Evolutionary conservation across 2,329 filamentous ascomycete genomes (phyloP).

Genomic region (Aspergillus neoniger): DNA sequence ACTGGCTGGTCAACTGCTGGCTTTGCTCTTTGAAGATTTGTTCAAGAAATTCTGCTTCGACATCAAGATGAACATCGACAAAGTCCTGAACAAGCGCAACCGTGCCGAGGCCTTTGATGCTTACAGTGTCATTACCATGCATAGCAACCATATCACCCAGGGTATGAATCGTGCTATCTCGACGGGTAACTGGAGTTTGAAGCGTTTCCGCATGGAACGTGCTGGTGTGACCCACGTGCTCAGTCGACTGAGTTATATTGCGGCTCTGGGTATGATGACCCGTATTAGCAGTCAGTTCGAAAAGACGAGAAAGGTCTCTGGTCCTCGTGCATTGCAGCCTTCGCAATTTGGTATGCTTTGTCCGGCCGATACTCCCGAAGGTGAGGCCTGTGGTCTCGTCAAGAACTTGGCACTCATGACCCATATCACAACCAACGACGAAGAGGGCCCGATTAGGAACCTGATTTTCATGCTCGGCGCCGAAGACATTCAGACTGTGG

Average conservation of each 20-base stretch:
- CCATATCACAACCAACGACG: constrained; percentile 95
- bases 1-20: constrained; percentile 88
- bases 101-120: constrained; percentile 87
- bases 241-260: constrained; percentile 93
- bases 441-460: constrained; percentile 84
- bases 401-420: constrained; percentile 99
- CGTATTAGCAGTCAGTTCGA: constrained; percentile 98
- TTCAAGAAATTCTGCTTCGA: constrained; percentile 94
- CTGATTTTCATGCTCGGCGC: constrained; percentile 85
- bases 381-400: constrained; percentile 94
- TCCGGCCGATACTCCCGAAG: constrained; percentile 95
- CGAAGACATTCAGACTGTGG: constrained; percentile 76
- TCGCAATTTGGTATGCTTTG: constrained; percentile 99
- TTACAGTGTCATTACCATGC: constrained; percentile 76
- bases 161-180: constrained; percentile 96
- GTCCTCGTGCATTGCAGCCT: constrained; percentile 90
- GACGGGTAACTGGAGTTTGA: constrained; percentile 96
- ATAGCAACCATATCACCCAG: constrained; percentile 82
- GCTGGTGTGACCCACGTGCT: constrained; percentile 96
- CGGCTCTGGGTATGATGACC: constrained; percentile 98
- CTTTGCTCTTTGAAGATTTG: constrained; percentile 91
- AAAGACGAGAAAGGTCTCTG: constrained; percentile 95
- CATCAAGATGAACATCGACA: constrained; percentile 92
- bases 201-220: constrained; percentile 98
- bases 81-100: constrained; percentile 90